phyloP scores from a whole-genome alignment of 495 filamentous ascomycete genomes.

The Thermothielavioides terrestris region DNA sequence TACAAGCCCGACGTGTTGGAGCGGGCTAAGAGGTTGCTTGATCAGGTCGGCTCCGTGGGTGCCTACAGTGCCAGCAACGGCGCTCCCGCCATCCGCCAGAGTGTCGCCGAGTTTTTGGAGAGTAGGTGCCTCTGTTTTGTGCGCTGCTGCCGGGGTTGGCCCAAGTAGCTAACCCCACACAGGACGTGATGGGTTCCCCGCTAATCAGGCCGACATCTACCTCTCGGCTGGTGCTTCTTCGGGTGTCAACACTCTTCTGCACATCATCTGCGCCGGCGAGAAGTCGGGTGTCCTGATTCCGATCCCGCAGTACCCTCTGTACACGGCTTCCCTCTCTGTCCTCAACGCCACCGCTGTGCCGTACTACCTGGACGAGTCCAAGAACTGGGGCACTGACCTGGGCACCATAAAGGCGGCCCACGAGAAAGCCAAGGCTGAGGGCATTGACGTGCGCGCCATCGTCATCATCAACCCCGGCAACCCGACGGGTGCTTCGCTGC shows the following conservation, averaged over 20 bases:
- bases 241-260: conserved; percentile 85
- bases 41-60: conserved; percentile 80
- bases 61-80: conserved; percentile 95
- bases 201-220: conserved; percentile 71
- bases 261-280: conserved; percentile 74
- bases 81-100: conserved; percentile 72
- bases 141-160: not conserved
- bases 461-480: conserved; percentile 98
- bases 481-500: conserved; percentile 82
- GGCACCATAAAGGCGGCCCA: conserved; percentile 61
- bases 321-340: conserved; percentile 85
- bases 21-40: conserved; percentile 68
- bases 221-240: conserved; percentile 85
- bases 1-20: conserved; percentile 85
- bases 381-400: conserved; percentile 80
- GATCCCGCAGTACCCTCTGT: conserved; percentile 96
- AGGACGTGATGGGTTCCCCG: conserved; percentile 79
- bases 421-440: conserved; percentile 59
- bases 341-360: conserved; percentile 82
- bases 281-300: conserved; percentile 82
- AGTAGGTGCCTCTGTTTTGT: conserved; percentile 32
- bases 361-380: conserved; percentile 81
- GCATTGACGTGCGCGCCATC: conserved; percentile 80
- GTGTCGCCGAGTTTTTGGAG: conserved; percentile 87
- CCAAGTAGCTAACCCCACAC: not conserved